These are phyloP conservation scores for Coemansia sp. DNA, from an alignment of 192 early-diverging fungal genomes.

Conservation along the genomic window DNA sequence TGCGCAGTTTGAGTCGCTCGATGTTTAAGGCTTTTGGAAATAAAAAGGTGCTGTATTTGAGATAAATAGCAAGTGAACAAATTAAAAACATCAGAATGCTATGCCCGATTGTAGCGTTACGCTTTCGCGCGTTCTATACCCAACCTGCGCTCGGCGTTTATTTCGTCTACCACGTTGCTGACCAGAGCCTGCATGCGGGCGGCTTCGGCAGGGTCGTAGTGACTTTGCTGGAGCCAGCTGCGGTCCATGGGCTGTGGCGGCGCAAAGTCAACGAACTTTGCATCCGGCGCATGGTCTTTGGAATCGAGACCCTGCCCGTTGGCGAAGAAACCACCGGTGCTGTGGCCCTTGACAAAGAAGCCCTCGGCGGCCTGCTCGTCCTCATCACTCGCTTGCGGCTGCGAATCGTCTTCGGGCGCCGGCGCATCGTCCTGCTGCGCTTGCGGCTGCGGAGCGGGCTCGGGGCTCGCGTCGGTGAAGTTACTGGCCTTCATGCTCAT, in stretches of 20 bases:
- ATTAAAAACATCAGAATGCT: too few species aligned
- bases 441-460: background rate
- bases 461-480: too few species aligned
- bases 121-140: too few species aligned
- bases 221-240: slow-evolving; percentile 28
- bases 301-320: background rate
- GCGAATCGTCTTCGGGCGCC: background rate
- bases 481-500: slow-evolving; percentile 9
- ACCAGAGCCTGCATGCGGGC: slow-evolving; percentile 49
- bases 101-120: too few species aligned
- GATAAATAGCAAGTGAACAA: too few species aligned
- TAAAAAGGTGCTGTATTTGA: background rate
- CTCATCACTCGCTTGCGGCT: background rate
- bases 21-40: slow-evolving; percentile 10
- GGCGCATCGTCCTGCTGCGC: background rate
- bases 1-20: slow-evolving; percentile 34
- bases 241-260: slow-evolving; percentile 39
- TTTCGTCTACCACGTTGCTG: slow-evolving; percentile 41
- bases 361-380: background rate
- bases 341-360: slow-evolving; percentile 4
- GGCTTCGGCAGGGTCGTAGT: slow-evolving; percentile 43
- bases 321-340: background rate
- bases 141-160: slow-evolving; percentile 47
- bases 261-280: slow-evolving; percentile 25
- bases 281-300: background rate